Percentiles rank a stretch among this genome's conserved stretches.
Conservation (phyloP, 1,284 basidiomycete species). For the Mycosarcoma mackinlayi region DNA sequence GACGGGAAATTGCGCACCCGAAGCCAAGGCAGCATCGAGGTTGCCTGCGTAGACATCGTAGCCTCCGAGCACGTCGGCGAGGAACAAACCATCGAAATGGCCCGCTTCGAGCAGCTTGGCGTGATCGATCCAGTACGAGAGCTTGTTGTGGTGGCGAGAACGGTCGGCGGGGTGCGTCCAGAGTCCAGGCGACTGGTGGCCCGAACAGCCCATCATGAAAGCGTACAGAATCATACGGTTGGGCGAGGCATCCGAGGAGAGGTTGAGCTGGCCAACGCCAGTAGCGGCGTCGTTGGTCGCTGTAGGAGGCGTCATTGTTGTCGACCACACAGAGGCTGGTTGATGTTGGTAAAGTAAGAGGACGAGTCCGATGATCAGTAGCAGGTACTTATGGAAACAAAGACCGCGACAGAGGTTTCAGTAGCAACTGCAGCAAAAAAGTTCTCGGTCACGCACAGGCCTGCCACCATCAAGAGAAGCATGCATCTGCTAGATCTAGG, state of each 20-base stretch:
- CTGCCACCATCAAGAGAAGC: too few species aligned
- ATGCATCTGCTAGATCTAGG: too few species aligned
- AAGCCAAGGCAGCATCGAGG: conserved; percentile 53
- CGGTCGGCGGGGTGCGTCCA: conserved; percentile 57
- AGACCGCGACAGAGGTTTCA: neutral
- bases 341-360: neutral
- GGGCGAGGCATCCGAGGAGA: neutral
- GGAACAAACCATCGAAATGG: conserved; percentile 62
- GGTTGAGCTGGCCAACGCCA: conserved; percentile 9
- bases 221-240: conserved; percentile 51
- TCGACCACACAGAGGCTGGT: neutral
- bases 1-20: conserved; percentile 64
- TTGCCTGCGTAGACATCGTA: conserved; percentile 61
- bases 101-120: conserved; percentile 59
- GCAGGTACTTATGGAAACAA: neutral
- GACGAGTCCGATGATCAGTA: neutral
- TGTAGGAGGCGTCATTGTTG: conserved; percentile 17
- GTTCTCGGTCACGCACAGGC: too few species aligned
- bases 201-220: conserved; percentile 61
- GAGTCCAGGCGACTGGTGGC: conserved; percentile 60
- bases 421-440: too few species aligned
- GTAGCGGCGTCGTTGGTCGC: conserved; percentile 14
- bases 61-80: conserved; percentile 63
- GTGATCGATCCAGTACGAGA: conserved; percentile 61
- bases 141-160: conserved; percentile 54